Base-by-base conservation (phyloP, 2,329 filamentous ascomycete species). In the Aspergillus sp. region DNA sequence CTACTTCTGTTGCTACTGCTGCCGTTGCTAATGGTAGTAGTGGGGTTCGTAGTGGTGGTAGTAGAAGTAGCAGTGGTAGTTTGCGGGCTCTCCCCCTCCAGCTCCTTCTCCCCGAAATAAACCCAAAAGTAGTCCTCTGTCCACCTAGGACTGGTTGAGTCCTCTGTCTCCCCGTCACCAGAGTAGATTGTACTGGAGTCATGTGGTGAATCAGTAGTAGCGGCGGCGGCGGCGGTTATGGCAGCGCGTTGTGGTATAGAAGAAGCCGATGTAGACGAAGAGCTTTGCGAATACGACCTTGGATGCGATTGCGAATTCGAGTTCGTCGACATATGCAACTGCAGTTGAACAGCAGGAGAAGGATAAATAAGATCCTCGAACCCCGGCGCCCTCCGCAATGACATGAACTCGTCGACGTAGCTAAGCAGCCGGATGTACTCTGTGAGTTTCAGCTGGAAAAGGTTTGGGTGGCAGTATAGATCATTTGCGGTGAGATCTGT, bases 371-470 rank as follows among this genome's bases (percentile, higher is more conserved):
- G 19, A 20, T 46, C 37, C 13, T 50, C 27, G 4, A 9, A 54
- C 4, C 47, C 56, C 6, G 56, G 53, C 5, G 19, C 40, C 7
- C 51, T 24, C 33, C 54, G 53, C 12, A 56, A 48, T 6, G 53
- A 59, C 24, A 61, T 49, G 37, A 56, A 58, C 30, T 61, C 56
- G 27, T 61, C 59, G 12, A 61, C 51, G 17, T 61, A 61, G 4
- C 56, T 33, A 0, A 59, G 50, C 9, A 61, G 24, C 7, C 54
- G 44, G 45, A 51, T 52, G 9, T 61, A 61, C 6, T 61, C 56
- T 9, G 56, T 54, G 15, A 61, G 47, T 13, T 42, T 54, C 17
- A 61, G 56, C 27, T 61, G 52, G 33, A 61, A 61, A 12, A 61
- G 48, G 11, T 30, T 46, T 1, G 56, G 56, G 22, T 42, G 51